These are phyloP conservation scores for Pelagophyceae sp. DNA, from an alignment of 352 stramenopile species.

Conservation along the genomic window DNA sequence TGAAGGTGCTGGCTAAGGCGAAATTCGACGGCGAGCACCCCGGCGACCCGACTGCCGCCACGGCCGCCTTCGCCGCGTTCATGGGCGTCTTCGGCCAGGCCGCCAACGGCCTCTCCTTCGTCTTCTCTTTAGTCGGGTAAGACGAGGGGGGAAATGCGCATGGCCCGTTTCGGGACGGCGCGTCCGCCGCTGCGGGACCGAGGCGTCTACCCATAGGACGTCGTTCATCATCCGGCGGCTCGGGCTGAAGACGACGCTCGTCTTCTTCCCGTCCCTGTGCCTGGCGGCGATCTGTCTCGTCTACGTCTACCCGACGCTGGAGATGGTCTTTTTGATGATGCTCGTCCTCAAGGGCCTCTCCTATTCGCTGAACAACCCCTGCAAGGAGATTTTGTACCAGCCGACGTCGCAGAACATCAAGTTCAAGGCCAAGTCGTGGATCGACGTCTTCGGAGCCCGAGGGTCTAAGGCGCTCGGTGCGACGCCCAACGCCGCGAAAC, in stretches of 20 bases:
- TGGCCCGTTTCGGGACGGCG: too few relatives aligned
- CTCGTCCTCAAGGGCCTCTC: slow-evolving; percentile 69
- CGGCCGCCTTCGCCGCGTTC: slow-evolving; percentile 58
- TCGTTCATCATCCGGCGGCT: slow-evolving; percentile 64
- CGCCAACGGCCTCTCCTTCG: slow-evolving; percentile 64
- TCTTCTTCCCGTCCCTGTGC: slow-evolving; percentile 65
- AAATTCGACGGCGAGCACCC: slow-evolving; percentile 57
- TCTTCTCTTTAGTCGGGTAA: slow-evolving; percentile 65
- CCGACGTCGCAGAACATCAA: slow-evolving; percentile 60
- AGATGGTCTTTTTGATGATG: slow-evolving; percentile 69
- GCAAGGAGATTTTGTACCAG: slow-evolving; percentile 74
- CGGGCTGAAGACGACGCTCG: slow-evolving; percentile 56
- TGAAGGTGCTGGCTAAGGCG: slow-evolving; percentile 64
- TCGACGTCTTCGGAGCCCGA: slow-evolving; percentile 69
- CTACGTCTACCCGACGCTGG: slow-evolving; percentile 43
- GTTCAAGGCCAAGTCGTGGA: slow-evolving; percentile 75
- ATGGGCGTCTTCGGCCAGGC: slow-evolving; percentile 69
- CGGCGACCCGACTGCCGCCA: slow-evolving; percentile 47
- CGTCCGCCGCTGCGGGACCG: too few relatives aligned
- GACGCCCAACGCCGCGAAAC: too few relatives aligned
- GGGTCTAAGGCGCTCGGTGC: slow-evolving; percentile 63
- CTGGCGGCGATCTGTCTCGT: slow-evolving; percentile 52
- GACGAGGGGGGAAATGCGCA: too few relatives aligned
- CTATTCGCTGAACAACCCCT: slow-evolving; percentile 74
- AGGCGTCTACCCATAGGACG: too few relatives aligned